These are phyloP conservation scores for Zychaea mexicana DNA, from an alignment of 371 early-diverging fungal genomes.

Conservation along the genomic window DNA sequence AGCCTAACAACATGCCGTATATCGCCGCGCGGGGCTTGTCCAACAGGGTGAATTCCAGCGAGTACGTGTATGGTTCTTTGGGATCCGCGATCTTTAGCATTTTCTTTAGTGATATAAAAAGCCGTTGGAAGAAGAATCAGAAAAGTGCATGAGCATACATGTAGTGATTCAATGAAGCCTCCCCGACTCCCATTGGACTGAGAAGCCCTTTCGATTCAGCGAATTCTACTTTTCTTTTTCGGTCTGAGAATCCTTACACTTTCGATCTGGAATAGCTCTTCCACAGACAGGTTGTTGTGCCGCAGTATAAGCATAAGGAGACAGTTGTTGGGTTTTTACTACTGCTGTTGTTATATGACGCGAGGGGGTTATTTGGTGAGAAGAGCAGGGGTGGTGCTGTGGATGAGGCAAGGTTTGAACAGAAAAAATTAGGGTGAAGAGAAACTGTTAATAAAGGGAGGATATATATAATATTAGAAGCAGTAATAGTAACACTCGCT, in stretches of 20 bases:
- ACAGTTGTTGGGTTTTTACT: too few relatives aligned
- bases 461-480: too few relatives aligned
- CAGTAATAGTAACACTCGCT: slow-evolving; percentile 10
- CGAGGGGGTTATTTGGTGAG: slow-evolving; percentile 55
- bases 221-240: too few relatives aligned
- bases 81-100: slow-evolving; percentile 43
- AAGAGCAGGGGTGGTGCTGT: too few relatives aligned
- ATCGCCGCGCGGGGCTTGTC: slow-evolving; percentile 67
- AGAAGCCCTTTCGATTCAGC: too few relatives aligned
- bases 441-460: slow-evolving; percentile 59
- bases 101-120: slow-evolving; percentile 25
- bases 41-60: slow-evolving; percentile 68
- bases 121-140: too few relatives aligned
- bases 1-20: slow-evolving; percentile 69
- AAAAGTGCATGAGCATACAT: too few relatives aligned
- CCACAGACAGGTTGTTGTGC: slow-evolving; percentile 11
- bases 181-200: neutral
- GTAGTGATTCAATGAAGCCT: too few relatives aligned
- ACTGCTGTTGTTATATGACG: too few relatives aligned
- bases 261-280: slow-evolving; percentile 15
- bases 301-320: slow-evolving; percentile 14
- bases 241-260: slow-evolving; percentile 5
- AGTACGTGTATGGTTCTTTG: slow-evolving; percentile 19
- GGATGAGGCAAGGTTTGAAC: too few relatives aligned
- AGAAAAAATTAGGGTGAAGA: slow-evolving; percentile 47